Evolutionary conservation across 176 grass and related monocot species (phyloP).

Genomic region (Olyra latifolia): DNA sequence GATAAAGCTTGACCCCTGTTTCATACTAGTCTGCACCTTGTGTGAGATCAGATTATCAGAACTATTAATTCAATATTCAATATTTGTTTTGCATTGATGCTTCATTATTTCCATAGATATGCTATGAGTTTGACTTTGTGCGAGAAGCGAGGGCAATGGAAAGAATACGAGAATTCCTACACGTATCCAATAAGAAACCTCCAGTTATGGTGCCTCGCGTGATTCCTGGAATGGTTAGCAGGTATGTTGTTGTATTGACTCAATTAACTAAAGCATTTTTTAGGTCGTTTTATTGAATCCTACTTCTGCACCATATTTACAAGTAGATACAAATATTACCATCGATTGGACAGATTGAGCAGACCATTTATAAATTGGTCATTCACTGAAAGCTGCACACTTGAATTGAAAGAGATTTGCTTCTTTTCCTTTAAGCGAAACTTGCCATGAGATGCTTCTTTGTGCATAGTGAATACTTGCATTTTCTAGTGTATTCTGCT

Average conservation of each 20-base stretch:
- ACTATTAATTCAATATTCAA: neutral
- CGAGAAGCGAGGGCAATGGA: conserved; percentile 92
- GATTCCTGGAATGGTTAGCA: conserved; percentile 84
- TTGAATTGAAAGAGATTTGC: neutral
- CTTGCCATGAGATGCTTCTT: conserved; percentile 4
- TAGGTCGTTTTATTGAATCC: conserved; percentile 19
- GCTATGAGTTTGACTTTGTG: conserved; percentile 98
- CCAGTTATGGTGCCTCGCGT: conserved; percentile 88
- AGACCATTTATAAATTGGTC: conserved; percentile 28
- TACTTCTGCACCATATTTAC: conserved; percentile 1
- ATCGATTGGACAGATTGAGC: neutral
- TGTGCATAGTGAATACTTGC: conserved; percentile 6
- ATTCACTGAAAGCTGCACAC: conserved; percentile 9
- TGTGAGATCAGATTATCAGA: conserved; percentile 1
- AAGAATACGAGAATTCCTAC: conserved; percentile 64
- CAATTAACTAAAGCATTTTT: conserved; percentile 14
- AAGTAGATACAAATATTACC: neutral
- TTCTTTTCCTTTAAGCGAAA: neutral
- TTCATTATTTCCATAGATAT: conserved; percentile 61
- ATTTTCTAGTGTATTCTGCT: neutral
- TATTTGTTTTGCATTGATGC: neutral
- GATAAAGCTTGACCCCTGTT: neutral
- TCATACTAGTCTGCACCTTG: neutral
- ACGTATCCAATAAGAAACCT: conserved; percentile 68
- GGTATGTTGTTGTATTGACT: conserved; percentile 48